Evolutionary conservation across 2,329 filamentous ascomycete genomes (phyloP).

Genomic region (Pseudohalonectria lignicola): DNA sequence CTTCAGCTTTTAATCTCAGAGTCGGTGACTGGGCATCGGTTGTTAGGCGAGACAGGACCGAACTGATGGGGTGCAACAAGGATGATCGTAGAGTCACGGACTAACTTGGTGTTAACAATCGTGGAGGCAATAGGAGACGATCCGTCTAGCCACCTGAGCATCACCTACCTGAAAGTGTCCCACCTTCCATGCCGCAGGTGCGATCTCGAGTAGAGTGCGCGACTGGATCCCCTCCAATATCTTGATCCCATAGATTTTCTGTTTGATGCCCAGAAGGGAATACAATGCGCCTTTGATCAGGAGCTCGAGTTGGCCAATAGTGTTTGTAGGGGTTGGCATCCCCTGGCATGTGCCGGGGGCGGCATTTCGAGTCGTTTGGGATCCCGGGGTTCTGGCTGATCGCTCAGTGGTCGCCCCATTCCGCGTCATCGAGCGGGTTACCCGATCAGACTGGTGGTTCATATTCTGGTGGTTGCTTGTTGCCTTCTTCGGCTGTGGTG

Average conservation of each 20-base stretch:
- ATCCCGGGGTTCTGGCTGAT: neutral
- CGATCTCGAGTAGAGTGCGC: constrained; percentile 7
- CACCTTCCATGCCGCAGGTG: constrained; percentile 11
- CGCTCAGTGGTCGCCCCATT: neutral
- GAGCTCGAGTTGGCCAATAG: neutral
- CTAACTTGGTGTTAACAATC: no score
- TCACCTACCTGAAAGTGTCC: constrained; percentile 7
- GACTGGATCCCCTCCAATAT: neutral
- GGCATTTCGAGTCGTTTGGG: neutral
- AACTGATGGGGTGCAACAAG: constrained; percentile 5
- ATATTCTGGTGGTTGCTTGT: neutral
- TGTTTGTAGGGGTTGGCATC: neutral
- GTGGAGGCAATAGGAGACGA: no score
- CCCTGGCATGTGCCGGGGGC: neutral
- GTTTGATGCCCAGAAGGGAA: constrained; percentile 5
- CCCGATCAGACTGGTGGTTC: neutral
- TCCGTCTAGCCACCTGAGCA: no score
- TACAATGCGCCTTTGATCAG: constrained; percentile 2
- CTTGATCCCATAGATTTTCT: constrained; percentile 1
- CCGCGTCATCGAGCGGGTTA: neutral
- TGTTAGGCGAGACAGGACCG: constrained; percentile 4
- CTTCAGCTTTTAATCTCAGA: constrained; percentile 5
- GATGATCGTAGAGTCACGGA: no score
- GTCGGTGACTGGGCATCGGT: constrained; percentile 6
- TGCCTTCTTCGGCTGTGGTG: neutral